Evolutionary conservation across 2,329 filamentous ascomycete genomes (phyloP), one percentile per base, ranked within the genome.

Genomic region (Leptographium procerum): DNA sequence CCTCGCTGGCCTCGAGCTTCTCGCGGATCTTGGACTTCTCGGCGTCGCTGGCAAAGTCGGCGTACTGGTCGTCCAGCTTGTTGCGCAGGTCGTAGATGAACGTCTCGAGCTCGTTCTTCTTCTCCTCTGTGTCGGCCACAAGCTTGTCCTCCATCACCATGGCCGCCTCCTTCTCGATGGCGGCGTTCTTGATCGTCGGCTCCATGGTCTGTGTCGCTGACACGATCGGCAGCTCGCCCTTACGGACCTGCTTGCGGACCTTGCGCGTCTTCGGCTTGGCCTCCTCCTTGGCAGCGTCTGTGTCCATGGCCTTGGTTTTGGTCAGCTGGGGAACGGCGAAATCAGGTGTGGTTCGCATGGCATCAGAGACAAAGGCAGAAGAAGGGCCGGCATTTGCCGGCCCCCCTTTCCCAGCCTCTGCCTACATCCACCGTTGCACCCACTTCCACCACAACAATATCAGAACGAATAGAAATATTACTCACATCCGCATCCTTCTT

Each of bases 131-230:
- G 73, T 97, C 94, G 66, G 89, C 89, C 59, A 99, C 91, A 60
- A 97, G 86, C 83, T 97, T 99, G 78, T 99, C 94, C 75, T 96
- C 91, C 84, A 95, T 92, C 66, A 91, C 84, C 94, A 99, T 97
- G 66, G 85, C 72, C 65, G 85, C 81, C 77, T 99, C 94, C 72
- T 86, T 86, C 81, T 99, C 94, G 55, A 80, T 74, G 64, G 85
- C 78, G n/a, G 77, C 69, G 61, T 84, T 76, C 79, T 88, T 92
- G 69, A 77, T 70, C 19, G 78, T 66, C 55, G 82, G 72, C 62
- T 96, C 91, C 59, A 96, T 80, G 43, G 90, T 87, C 54, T 87
- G 83, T 52, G 91, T 96, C 64, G 86, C 91, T 61, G 88, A 82
- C 60, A 88, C 85, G 65, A 99, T 87, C 62, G 91, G 89, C 58